These are phyloP conservation scores for Cordyceps javanica DNA, from an alignment of 2,329 filamentous ascomycete species.

Conservation along the genomic window DNA sequence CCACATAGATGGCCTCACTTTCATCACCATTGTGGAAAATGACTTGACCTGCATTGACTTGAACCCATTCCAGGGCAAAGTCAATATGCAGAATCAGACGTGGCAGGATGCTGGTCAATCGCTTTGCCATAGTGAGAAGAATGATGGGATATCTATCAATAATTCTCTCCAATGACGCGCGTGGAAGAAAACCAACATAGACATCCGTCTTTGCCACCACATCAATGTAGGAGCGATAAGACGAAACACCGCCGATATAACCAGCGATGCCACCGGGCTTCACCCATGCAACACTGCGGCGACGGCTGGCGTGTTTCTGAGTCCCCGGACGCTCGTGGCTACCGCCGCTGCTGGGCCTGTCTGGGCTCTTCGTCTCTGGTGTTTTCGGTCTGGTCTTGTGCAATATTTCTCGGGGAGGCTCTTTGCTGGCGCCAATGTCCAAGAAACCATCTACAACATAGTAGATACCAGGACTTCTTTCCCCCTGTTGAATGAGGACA, in stretches of 20 bases:
- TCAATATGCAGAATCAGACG: constrained; percentile 92
- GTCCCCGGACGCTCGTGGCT: constrained; percentile 20
- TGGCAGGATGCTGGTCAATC: constrained; percentile 82
- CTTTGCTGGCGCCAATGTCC: constrained; percentile 74
- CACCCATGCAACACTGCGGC: constrained; percentile 77
- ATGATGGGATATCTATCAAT: constrained; percentile 91
- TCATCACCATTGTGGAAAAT: constrained; percentile 92
- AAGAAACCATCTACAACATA: constrained; percentile 97
- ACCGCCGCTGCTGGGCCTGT: neutral
- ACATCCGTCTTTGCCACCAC: constrained; percentile 97
- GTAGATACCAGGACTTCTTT: constrained; percentile 92
- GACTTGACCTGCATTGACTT: constrained; percentile 90
- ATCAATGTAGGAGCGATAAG: constrained; percentile 92
- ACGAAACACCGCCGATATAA: constrained; percentile 90
- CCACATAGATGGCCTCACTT: constrained; percentile 97
- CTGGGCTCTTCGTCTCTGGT: neutral
- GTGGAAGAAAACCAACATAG: constrained; percentile 90
- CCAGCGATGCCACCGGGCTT: constrained; percentile 93
- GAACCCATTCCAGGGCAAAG: constrained; percentile 96
- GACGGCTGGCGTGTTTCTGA: constrained; percentile 42
- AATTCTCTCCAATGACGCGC: constrained; percentile 79
- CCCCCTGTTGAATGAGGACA: constrained; percentile 90
- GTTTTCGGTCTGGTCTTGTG: constrained; percentile 16
- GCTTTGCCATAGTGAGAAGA: constrained; percentile 90
- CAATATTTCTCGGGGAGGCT: constrained; percentile 23